These are phyloP conservation scores for Hymenoscyphus fraxineus DNA, from an alignment of 2,329 filamentous ascomycete species.

Conservation along the genomic window DNA sequence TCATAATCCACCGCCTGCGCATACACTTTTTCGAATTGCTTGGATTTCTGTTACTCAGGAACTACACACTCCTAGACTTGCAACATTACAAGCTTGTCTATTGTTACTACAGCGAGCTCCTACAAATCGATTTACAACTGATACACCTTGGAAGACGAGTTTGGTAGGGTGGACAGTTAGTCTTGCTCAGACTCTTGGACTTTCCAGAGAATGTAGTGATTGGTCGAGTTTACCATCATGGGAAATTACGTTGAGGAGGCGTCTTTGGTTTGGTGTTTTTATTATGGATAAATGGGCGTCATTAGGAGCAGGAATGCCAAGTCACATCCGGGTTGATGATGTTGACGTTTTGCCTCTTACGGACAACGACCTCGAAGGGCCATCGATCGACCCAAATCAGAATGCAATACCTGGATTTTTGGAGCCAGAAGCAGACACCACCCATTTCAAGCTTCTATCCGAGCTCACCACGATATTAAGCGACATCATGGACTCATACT, in stretches of 20 bases:
- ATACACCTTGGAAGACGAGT: slow-evolving; percentile 36
- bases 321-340: slow-evolving; percentile 33
- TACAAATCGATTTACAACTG: slow-evolving; percentile 35
- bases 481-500: slow-evolving; percentile 35
- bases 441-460: slow-evolving; percentile 33
- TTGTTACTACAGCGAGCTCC: slow-evolving; percentile 35
- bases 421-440: slow-evolving; percentile 24
- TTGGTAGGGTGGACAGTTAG: slow-evolving; percentile 35
- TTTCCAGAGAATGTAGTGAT: slow-evolving; percentile 32
- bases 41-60: slow-evolving; percentile 35
- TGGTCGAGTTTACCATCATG: slow-evolving; percentile 34
- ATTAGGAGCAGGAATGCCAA: slow-evolving; percentile 35
- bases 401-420: slow-evolving; percentile 22
- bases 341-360: slow-evolving; percentile 32
- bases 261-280: slow-evolving; percentile 35
- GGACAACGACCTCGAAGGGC: slow-evolving; percentile 28
- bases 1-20: slow-evolving; percentile 31
- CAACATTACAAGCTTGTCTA: slow-evolving; percentile 36
- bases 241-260: slow-evolving; percentile 34
- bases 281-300: slow-evolving; percentile 38
- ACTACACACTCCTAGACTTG: slow-evolving; percentile 34
- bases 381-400: slow-evolving; percentile 18
- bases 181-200: slow-evolving; percentile 34
- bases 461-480: slow-evolving; percentile 34
- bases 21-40: slow-evolving; percentile 34